These are phyloP conservation scores for Serpula lacrymans DNA, from an alignment of 768 basidiomycete species.

Conservation along the genomic window DNA sequence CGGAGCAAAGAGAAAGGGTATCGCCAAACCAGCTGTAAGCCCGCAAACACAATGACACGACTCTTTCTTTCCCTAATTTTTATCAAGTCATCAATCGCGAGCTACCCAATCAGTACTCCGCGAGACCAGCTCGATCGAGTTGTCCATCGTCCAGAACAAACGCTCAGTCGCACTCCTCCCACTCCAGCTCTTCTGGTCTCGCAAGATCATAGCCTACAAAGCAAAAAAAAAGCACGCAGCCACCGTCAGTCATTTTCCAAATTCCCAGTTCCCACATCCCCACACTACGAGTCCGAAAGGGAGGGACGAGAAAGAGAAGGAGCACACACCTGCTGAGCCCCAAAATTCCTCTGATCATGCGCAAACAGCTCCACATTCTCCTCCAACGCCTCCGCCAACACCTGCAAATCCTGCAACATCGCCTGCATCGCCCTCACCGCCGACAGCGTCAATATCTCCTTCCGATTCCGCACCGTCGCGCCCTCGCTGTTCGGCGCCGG, in stretches of 20 bases:
- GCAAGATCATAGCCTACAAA: constrained; percentile 85
- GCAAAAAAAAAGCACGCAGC: constrained; percentile 4
- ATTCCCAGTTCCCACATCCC: too few relatives aligned
- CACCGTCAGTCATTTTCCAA: constrained; percentile 4
- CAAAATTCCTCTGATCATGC: constrained; percentile 91
- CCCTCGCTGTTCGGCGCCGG: constrained; percentile 50
- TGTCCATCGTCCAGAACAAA: constrained; percentile 90
- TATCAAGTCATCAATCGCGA: constrained; percentile 46
- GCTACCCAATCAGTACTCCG: constrained; percentile 86
- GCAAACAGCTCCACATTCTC: constrained; percentile 92
- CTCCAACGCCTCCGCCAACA: constrained; percentile 82
- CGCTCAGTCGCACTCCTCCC: constrained; percentile 87
- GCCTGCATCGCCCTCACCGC: constrained; percentile 81
- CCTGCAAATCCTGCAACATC: constrained; percentile 83
- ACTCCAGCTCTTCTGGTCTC: constrained; percentile 96
- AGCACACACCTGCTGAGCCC: constrained; percentile 84
- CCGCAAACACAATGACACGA: too few relatives aligned
- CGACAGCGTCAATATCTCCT: constrained; percentile 68
- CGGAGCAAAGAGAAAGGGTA: too few relatives aligned
- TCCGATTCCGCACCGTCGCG: constrained; percentile 63
- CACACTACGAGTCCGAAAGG: neutral
- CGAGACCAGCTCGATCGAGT: constrained; percentile 81
- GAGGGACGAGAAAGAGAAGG: constrained; percentile 1
- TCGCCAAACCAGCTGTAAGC: too few relatives aligned
- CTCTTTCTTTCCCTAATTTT: too few relatives aligned